Conservation (phyloP, 768 basidiomycete species). For the Daedalea quercina region DNA sequence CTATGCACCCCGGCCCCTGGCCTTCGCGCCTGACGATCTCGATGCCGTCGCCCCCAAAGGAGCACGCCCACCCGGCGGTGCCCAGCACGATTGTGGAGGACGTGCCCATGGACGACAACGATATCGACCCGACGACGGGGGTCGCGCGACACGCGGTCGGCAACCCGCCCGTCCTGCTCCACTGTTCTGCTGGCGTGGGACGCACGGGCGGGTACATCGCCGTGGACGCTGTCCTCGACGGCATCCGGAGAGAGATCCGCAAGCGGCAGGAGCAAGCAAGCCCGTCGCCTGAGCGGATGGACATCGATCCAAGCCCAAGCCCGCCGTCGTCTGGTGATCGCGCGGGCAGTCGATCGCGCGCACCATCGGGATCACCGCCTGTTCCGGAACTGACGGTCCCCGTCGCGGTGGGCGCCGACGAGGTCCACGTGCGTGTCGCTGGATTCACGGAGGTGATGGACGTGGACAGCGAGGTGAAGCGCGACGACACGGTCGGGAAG, state of each 20-base stretch:
- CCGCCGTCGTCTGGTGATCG: conserved; percentile 1
- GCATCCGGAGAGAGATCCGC: conserved; percentile 52
- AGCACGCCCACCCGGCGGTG: neutral
- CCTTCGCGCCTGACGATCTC: conserved; percentile 4
- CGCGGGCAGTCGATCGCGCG: neutral
- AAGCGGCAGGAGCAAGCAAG: conserved; percentile 24
- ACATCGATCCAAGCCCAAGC: conserved; percentile 11
- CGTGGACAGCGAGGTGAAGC: conserved; percentile 12
- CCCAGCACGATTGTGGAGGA: neutral
- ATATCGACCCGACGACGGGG: conserved; percentile 48
- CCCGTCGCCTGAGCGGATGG: conserved; percentile 11
- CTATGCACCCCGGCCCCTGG: conserved; percentile 10
- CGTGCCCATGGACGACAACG: neutral
- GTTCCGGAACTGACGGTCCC: conserved; percentile 13
- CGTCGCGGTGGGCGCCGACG: conserved; percentile 10
- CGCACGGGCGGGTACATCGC: conserved; percentile 92
- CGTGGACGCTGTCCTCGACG: conserved; percentile 80
- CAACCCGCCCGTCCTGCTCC: conserved; percentile 63
- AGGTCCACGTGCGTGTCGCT: conserved; percentile 19
- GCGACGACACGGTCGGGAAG: neutral
- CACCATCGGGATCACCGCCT: neutral
- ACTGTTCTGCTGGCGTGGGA: conserved; percentile 94
- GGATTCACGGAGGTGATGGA: conserved; percentile 23
- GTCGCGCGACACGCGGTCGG: conserved; percentile 47
- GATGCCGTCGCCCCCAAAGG: neutral